These are phyloP conservation scores for Daedaleopsis sinensis DNA, from an alignment of 768 basidiomycete species.

Conservation along the genomic window DNA sequence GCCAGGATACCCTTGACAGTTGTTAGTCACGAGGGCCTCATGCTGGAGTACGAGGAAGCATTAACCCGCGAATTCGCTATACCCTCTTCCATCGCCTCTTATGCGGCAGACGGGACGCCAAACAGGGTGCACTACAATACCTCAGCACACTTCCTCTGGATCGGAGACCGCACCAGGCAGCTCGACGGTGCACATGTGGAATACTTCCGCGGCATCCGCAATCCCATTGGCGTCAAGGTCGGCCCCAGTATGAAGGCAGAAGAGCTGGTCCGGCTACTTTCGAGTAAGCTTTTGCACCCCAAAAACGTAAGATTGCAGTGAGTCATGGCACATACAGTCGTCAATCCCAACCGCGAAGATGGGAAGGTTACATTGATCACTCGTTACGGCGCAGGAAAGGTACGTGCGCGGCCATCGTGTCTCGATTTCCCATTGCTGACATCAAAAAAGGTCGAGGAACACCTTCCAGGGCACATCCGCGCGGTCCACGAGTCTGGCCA, in stretches of 20 bases:
- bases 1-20: neutral
- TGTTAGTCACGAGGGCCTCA: constrained; percentile 85
- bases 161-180: constrained; percentile 94
- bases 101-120: constrained; percentile 15
- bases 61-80: constrained; percentile 73
- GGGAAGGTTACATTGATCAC: constrained; percentile 92
- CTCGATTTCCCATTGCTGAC: neutral
- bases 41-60: constrained; percentile 91
- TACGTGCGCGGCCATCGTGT: constrained; percentile 27
- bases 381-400: constrained; percentile 90
- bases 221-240: constrained; percentile 95
- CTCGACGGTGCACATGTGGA: constrained; percentile 93
- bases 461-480: constrained; percentile 79
- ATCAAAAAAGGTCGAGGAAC: constrained; percentile 61
- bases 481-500: constrained; percentile 82
- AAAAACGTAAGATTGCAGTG: neutral
- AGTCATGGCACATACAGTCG: constrained; percentile 49
- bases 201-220: constrained; percentile 89
- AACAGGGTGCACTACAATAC: constrained; percentile 74
- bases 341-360: constrained; percentile 81
- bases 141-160: constrained; percentile 95
- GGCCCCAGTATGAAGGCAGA: constrained; percentile 83
- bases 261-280: constrained; percentile 76
- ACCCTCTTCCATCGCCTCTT: constrained; percentile 30
- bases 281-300: constrained; percentile 52